Percentiles rank a stretch among this genome's conserved stretches.
Conservation (phyloP, 768 basidiomycete species). For the Leccinum subtestaceum region DNA sequence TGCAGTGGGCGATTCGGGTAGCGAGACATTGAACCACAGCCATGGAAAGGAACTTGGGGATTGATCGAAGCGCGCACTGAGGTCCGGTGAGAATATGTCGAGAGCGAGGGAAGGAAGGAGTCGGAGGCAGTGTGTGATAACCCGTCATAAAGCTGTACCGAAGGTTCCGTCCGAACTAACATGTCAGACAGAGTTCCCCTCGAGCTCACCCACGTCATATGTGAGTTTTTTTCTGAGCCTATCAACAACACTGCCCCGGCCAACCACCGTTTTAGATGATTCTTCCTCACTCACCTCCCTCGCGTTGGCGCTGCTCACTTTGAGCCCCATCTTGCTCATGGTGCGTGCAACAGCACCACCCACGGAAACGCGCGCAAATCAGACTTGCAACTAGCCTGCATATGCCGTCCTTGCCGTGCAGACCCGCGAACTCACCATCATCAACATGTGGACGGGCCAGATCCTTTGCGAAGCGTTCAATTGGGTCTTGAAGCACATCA, state of each 20-base stretch:
- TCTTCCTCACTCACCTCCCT: constrained; percentile 56
- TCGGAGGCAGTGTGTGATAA: neutral
- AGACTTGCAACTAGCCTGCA: constrained; percentile 51
- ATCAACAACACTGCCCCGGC: constrained; percentile 4
- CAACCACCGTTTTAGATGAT: constrained; percentile 47
- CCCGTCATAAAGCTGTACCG: neutral
- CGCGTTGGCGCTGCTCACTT: constrained; percentile 57
- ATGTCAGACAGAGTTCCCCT: constrained; percentile 41
- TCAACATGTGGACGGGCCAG: constrained; percentile 84
- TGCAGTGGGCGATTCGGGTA: neutral
- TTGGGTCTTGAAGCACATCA: constrained; percentile 58
- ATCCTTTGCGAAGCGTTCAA: constrained; percentile 69
- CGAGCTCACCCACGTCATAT: constrained; percentile 67
- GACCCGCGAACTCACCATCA: constrained; percentile 75
- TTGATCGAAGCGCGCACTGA: neutral
- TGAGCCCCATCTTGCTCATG: constrained; percentile 73
- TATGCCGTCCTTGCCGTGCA: constrained; percentile 74
- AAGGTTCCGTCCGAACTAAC: neutral
- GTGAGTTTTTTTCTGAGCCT: constrained; percentile 35
- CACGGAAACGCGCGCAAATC: neutral
- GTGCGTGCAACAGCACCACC: constrained; percentile 33
- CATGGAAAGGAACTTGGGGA: neutral
- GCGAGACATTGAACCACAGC: neutral
- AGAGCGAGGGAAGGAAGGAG: neutral
- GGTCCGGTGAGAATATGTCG: neutral